Base-by-base conservation (phyloP, 345 rosid genomes). In the Arabidopsis arenosa region DNA sequence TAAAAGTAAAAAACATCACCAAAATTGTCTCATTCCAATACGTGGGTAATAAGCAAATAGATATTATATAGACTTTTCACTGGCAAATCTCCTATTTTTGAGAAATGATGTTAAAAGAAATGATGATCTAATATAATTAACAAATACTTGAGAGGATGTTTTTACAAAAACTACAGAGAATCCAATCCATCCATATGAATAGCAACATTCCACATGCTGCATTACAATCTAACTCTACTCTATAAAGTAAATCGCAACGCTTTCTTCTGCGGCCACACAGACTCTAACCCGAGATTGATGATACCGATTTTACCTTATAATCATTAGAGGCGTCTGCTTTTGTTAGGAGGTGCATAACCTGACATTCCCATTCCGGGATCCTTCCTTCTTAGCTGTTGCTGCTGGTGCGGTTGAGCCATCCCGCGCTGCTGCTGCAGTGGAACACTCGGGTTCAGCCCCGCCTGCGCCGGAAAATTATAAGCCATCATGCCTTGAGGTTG, bases 291-390 rank as follows among this genome's bases (percentile, higher is more conserved):
- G 39, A 40, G 23, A 7, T 5, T 41, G 63, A 63, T 53, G 43
- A 40, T 26, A n/a, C 49, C 15, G 9, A 11, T 13, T 17, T 40
- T 41, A 63, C 70, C 70, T 40, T 63, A 2, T 54, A 18, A 32
- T 43, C 41, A 43, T 84, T 70, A 92, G 75, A 85, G 76, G 35
- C 98, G 93, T 76, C 98, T 88, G 70, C 85, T 83, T 82, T 89
- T 94, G 84, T 86, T 93, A 64, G 88, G 98, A 4, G 97, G 89
- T 79, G 94, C 91, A 65, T 92, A 92, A 70, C 96, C 95, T 9
- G 91, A 79, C 86, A 86, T 75, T 70, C 94, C 94, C 86, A 85
- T 84, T 74, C 92, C 93, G 1, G 92, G 89, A 59, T 92, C 98
- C 76, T 89, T 94, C 83, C 97, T 86, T 78, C 92, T 88, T 56